Percentiles rank a stretch among this genome's conserved stretches.
Conservation (phyloP, 2,329 filamentous ascomycete genomes). For the Daldinia sp. region DNA sequence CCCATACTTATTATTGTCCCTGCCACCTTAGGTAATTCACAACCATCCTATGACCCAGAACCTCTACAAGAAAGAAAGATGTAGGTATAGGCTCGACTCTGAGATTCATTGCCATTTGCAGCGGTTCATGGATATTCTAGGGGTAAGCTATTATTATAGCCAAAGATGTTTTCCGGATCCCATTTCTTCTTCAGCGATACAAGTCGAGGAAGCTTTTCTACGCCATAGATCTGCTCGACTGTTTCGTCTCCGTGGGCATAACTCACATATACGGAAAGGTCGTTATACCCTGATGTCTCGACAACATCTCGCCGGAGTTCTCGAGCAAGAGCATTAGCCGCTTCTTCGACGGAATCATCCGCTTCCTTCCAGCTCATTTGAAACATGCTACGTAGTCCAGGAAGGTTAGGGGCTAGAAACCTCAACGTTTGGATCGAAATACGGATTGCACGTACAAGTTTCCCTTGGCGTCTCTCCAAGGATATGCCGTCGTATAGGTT, state of each 20-base stretch:
- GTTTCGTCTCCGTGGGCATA: conserved; percentile 46
- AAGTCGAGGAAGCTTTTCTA: conserved; percentile 39
- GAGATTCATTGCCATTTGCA: background rate
- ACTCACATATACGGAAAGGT: conserved; percentile 40
- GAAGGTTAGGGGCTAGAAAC: background rate
- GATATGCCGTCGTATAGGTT: conserved; percentile 38
- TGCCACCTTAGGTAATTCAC: background rate
- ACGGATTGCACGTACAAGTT: conserved; percentile 25
- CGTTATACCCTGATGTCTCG: conserved; percentile 25
- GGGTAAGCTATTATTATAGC: conserved; percentile 13
- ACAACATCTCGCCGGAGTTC: conserved; percentile 20
- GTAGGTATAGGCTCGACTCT: background rate
- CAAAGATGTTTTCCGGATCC: conserved; percentile 43
- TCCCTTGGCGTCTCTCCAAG: conserved; percentile 39
- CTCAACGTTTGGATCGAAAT: background rate
- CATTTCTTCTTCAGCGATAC: conserved; percentile 40
- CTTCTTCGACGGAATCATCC: conserved; percentile 5
- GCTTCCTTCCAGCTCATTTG: conserved; percentile 16
- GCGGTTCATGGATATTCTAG: conserved; percentile 11
- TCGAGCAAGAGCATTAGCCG: conserved; percentile 8
- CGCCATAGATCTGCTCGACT: conserved; percentile 37
- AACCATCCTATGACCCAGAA: no score
- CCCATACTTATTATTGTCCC: background rate
- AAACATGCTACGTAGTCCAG: conserved; percentile 19
- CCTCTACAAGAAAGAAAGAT: background rate